These are phyloP conservation scores for Fraxinus paxiana DNA, from an alignment of 305 asterid genomes.

Conservation along the genomic window DNA sequence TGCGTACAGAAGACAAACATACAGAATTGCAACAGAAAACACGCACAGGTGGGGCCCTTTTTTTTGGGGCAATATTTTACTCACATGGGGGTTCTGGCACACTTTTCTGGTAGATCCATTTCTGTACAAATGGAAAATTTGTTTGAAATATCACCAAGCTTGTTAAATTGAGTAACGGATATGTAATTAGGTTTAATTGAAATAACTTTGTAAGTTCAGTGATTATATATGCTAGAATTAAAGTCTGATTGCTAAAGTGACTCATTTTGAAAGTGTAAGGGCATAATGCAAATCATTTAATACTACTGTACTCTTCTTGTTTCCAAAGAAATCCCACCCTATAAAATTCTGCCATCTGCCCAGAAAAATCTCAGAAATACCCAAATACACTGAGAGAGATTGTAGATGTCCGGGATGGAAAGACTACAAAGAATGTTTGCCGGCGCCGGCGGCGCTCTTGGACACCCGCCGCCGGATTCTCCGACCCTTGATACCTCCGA, in stretches of 20 bases:
- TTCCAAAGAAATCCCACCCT: background rate
- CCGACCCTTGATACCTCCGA: slow-evolving; percentile 90
- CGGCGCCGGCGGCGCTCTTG: slow-evolving; percentile 90
- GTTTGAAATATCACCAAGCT: background rate
- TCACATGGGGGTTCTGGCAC: no score
- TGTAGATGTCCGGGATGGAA: slow-evolving; percentile 65
- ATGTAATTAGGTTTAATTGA: background rate
- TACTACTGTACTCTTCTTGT: background rate
- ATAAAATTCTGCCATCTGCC: background rate
- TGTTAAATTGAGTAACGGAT: background rate
- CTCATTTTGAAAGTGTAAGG: background rate
- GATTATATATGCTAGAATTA: background rate
- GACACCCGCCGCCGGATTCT: slow-evolving; percentile 92
- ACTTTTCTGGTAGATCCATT: no score
- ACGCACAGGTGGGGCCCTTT: no score
- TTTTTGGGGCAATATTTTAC: no score
- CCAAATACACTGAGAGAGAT: background rate
- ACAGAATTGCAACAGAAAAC: no score
- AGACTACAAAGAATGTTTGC: slow-evolving; percentile 92
- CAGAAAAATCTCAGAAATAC: background rate
- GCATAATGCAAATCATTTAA: background rate
- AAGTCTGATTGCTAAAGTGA: background rate
- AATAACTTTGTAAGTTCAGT: background rate
- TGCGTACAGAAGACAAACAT: no score
- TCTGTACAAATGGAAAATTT: no score